Base-by-base conservation (phyloP, 371 early-diverging fungal genomes). In the Actinomucor elegans region DNA sequence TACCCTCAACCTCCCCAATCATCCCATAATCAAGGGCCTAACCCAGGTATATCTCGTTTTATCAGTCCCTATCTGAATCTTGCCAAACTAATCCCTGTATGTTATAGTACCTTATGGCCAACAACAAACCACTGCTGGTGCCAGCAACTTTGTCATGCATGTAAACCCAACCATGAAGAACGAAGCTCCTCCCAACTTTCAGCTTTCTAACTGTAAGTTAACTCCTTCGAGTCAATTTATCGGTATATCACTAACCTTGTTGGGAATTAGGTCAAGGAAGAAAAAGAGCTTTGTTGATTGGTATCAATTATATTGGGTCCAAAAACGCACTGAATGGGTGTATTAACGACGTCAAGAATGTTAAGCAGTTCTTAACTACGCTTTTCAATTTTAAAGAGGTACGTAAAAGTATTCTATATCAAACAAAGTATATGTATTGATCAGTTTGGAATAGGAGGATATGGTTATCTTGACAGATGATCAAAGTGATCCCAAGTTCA, bases 391-490 rank as follows among this genome's bases (percentile, higher is more conserved):
- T 91, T 70, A 72, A 66, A 36, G 80, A 83, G 54, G 66, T 65
- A 51, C 18, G 11, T 23, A 0, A 8, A 18, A 15, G 20, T 23
- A 23, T 38, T 11, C 20, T 7, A 21, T 17, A 21, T 1, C n/a
- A n/a, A n/a, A n/a, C n/a, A n/a, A n/a, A n/a, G 10, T 20, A 38
- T 4, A 5, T 7, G 1, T 12, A 38, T 10, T 37, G 15, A 32
- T 15, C 31, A 48, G 3, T 48, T 18, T 47, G 46, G 1, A 17
- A 11, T 55, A 85, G 48, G 73, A 78, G 9, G 82, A 88, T 55
- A 92, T 92, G 81, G 82, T 93, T 15, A 71, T 89, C 10, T 72
- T 97, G 60, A 94, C 96, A 3, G 97, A 96, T 64, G 94, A 95
- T 68, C 90, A 90, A 61, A 53, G 57, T 21, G 74, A 83, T 28